A percentile compares a stretch with the other conserved stretches of the same genome.
phyloP scores from a whole-genome alignment of 768 basidiomycete species.

The Lepiota venenata region DNA sequence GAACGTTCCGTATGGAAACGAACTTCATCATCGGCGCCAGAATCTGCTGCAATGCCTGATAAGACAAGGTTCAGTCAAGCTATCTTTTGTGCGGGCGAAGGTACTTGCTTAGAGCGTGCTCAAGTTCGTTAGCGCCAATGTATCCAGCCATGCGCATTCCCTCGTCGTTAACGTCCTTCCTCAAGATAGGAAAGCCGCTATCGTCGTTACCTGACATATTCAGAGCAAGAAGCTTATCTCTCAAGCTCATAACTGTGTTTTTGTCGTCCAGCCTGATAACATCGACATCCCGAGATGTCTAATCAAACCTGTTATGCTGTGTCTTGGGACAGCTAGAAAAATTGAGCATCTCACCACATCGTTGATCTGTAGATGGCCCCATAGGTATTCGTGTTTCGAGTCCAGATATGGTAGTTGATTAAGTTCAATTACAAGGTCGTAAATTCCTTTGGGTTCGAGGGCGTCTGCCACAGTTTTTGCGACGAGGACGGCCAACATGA shows the following conservation, averaged over 20 bases:
- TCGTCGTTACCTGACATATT: constrained; percentile 64
- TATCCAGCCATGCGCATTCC: constrained; percentile 79
- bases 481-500: constrained; percentile 85
- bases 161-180: constrained; percentile 41
- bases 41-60: constrained; percentile 69
- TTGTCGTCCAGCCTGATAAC: constrained; percentile 65
- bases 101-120: constrained; percentile 80
- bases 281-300: constrained; percentile 69
- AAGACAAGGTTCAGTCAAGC: background rate
- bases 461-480: constrained; percentile 90
- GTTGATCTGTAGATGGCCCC: constrained; percentile 71
- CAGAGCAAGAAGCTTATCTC: constrained; percentile 62
- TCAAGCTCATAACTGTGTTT: constrained; percentile 78
- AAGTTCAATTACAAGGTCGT: constrained; percentile 94
- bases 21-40: constrained; percentile 58
- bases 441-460: constrained; percentile 91
- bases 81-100: background rate
- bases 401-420: constrained; percentile 92
- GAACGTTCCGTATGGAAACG: constrained; percentile 53
- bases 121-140: constrained; percentile 89
- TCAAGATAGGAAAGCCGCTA: constrained; percentile 84
- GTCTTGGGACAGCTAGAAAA: background rate
- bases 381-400: constrained; percentile 84
- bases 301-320: constrained; percentile 5
- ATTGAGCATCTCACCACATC: constrained; percentile 64